Evolutionary conservation across 495 filamentous ascomycete species (phyloP).

Genomic region (Penicillium goetzii): DNA sequence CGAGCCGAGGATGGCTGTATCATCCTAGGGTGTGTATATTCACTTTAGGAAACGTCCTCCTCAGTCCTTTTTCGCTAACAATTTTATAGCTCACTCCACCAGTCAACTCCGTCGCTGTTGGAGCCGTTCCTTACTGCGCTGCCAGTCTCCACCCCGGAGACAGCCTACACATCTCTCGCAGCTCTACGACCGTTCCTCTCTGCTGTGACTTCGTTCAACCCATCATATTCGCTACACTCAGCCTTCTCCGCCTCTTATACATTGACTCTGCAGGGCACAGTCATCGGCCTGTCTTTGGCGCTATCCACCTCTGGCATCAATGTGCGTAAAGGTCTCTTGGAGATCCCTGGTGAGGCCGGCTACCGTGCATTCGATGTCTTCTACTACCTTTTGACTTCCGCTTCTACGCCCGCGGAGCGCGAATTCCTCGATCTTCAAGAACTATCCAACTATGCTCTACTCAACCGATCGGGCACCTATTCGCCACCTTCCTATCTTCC

Average conservation of each 20-base stretch:
- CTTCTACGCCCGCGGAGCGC: conserved; percentile 86
- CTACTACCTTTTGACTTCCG: conserved; percentile 90
- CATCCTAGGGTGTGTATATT: conserved; percentile 70
- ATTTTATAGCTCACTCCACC: conserved; percentile 73
- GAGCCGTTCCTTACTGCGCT: conserved; percentile 79
- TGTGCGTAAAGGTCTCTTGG: conserved; percentile 76
- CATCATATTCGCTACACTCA: conserved; percentile 79
- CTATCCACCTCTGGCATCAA: conserved; percentile 89
- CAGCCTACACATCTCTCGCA: conserved; percentile 74
- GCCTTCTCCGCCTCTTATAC: conserved; percentile 80
- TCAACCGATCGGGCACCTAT: conserved; percentile 84
- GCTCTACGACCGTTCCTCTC: conserved; percentile 84
- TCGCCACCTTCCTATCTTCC: conserved; percentile 87
- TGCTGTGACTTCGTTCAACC: conserved; percentile 86
- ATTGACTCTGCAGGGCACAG: conserved; percentile 76
- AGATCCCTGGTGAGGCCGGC: conserved; percentile 76
- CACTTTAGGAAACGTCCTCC: background rate
- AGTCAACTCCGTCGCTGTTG: conserved; percentile 82
- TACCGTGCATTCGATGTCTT: conserved; percentile 98
- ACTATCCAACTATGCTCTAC: conserved; percentile 74
- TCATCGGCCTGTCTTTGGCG: conserved; percentile 74
- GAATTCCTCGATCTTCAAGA: conserved; percentile 87
- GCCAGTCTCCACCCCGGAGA: conserved; percentile 73
- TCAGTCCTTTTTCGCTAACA: conserved; percentile 24
- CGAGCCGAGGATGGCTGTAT: conserved; percentile 96